Percentiles rank a stretch among this genome's conserved stretches.
These are phyloP conservation scores for Tulasnella sp. DNA, from an alignment of 768 basidiomycete genomes.

Conservation along the genomic window DNA sequence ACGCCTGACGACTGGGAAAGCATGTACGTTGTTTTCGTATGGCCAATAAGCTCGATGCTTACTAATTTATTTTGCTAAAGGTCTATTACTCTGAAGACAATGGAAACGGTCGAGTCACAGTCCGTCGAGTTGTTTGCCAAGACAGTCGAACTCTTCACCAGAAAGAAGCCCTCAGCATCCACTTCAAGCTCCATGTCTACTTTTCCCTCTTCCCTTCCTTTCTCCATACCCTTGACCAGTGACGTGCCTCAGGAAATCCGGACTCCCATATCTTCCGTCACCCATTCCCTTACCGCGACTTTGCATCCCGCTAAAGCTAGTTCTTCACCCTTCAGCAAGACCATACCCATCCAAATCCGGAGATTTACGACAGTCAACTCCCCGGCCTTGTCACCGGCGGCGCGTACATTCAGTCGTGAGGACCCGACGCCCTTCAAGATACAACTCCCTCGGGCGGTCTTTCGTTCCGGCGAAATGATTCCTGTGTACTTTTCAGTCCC, in stretches of 20 bases:
- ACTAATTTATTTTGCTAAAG: conserved; percentile 9
- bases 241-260: conserved; percentile 83
- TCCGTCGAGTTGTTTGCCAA: conserved; percentile 62
- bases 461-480: conserved; percentile 67
- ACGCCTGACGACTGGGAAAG: conserved; percentile 57
- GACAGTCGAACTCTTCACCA: conserved; percentile 62
- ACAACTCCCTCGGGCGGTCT: conserved; percentile 68
- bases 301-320: conserved; percentile 48
- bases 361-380: conserved; percentile 64
- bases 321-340: conserved; percentile 48
- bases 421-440: conserved; percentile 66
- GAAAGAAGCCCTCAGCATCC: conserved; percentile 45
- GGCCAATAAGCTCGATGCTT: neutral
- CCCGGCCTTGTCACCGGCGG: conserved; percentile 53
- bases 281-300: conserved; percentile 65
- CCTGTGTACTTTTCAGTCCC: conserved; percentile 79
- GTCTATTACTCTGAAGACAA: conserved; percentile 30
- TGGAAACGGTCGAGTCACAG: conserved; percentile 61
- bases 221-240: conserved; percentile 70
- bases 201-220: conserved; percentile 61
- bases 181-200: conserved; percentile 30
- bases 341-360: conserved; percentile 64
- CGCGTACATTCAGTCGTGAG: conserved; percentile 55
- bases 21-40: conserved; percentile 56
- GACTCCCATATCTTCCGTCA: conserved; percentile 68